These are phyloP conservation scores for Asterochloris erici DNA, from an alignment of 139 green algal species.

Conservation along the genomic window DNA sequence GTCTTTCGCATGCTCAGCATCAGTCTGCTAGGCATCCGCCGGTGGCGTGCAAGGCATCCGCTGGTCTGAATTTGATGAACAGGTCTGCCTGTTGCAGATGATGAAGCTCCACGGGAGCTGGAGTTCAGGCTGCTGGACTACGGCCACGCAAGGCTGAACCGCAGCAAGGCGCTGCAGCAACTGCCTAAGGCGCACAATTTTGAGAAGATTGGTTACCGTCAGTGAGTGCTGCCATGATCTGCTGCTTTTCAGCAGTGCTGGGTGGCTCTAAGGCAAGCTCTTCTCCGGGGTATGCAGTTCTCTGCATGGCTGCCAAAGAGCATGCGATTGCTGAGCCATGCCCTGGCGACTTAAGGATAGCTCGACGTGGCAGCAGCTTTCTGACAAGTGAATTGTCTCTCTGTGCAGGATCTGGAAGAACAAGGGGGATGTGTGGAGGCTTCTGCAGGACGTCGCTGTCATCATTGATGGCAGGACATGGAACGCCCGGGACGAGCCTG, in stretches of 20 bases:
- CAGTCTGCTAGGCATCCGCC: no score
- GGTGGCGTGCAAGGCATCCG: no score
- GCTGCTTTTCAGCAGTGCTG: no score
- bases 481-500: conserved; percentile 1
- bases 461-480: conserved; percentile 21
- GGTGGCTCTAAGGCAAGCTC: no score
- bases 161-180: neutral
- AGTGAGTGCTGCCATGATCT: neutral
- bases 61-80: no score
- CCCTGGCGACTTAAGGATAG: no score
- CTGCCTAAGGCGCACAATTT: conserved; percentile 15
- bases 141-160: conserved; percentile 6
- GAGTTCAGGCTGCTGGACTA: conserved; percentile 24
- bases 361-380: no score
- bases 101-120: neutral
- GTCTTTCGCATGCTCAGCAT: no score
- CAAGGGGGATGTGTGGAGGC: conserved; percentile 24
- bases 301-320: no score
- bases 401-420: conserved; percentile 1
- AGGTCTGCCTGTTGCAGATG: neutral
- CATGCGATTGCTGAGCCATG: no score
- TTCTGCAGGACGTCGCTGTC: conserved; percentile 16
- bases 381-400: neutral
- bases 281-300: no score
- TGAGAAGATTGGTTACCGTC: conserved; percentile 14